phyloP scores from a whole-genome alignment of 768 basidiomycete species.

The Coprinopsis cinerea region DNA sequence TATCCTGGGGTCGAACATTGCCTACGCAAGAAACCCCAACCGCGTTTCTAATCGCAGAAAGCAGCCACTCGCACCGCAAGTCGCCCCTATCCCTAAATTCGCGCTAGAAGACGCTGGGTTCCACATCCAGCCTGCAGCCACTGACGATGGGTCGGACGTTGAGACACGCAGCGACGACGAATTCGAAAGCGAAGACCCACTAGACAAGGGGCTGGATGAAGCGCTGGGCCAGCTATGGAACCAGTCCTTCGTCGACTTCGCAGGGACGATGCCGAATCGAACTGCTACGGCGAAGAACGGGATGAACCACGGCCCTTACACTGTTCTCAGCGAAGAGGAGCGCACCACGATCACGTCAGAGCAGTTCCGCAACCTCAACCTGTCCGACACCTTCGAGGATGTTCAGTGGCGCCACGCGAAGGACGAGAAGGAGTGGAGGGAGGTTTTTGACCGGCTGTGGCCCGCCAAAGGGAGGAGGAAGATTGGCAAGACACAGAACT shows the following conservation, averaged over 20 bases:
- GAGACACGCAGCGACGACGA: neutral
- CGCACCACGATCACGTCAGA: neutral
- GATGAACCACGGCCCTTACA: too few species aligned
- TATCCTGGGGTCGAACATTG: neutral
- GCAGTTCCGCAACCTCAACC: neutral
- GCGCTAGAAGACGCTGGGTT: neutral
- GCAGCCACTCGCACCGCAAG: neutral
- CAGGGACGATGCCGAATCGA: neutral
- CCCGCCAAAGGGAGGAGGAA: neutral
- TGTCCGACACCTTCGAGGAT: neutral
- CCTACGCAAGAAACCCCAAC: neutral
- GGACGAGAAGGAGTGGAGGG: neutral
- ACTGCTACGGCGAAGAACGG: neutral
- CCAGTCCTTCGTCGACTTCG: neutral
- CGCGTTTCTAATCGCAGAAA: neutral
- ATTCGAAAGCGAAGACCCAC: neutral
- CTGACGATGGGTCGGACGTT: constrained; percentile 3
- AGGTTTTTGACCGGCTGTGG: neutral
- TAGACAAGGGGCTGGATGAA: neutral
- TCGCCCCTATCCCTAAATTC: neutral
- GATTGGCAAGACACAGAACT: neutral
- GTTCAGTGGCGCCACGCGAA: neutral
- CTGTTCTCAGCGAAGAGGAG: neutral
- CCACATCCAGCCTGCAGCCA: neutral
- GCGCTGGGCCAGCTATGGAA: neutral